A percentile compares a stretch with the other conserved stretches of the same genome.
Evolutionary conservation across 345 rosid genomes (phyloP).

Genomic region (Salix viminalis): DNA sequence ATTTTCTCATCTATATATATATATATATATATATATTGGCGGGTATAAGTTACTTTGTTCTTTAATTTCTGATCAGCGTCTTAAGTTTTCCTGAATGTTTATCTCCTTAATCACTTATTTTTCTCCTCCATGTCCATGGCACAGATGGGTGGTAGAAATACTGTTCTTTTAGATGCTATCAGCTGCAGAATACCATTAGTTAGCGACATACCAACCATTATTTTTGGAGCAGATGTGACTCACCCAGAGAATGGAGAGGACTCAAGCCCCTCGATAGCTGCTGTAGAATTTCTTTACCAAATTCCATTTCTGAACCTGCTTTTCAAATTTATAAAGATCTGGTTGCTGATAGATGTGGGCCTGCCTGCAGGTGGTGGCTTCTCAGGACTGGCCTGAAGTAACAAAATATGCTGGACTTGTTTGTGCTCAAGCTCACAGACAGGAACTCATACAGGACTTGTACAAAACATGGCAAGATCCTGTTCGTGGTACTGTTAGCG

Average conservation of each 20-base stretch:
- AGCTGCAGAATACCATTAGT: constrained; percentile 96
- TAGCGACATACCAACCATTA: constrained; percentile 95
- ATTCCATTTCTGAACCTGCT: background rate
- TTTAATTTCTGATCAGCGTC: background rate
- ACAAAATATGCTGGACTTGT: constrained; percentile 96
- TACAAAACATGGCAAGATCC: constrained; percentile 99
- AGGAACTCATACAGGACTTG: constrained; percentile 96
- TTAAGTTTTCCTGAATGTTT: background rate
- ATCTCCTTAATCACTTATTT: background rate
- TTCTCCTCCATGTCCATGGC: constrained; percentile 4
- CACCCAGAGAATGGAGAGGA: constrained; percentile 99
- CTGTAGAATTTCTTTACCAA: constrained; percentile 41
- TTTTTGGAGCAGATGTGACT: constrained; percentile 98
- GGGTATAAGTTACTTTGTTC: background rate
- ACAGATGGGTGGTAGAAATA: constrained; percentile 99
- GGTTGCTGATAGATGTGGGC: constrained; percentile 16
- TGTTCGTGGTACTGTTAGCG: constrained; percentile 86
- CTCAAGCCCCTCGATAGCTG: constrained; percentile 97
- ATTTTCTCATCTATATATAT: background rate
- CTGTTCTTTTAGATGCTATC: constrained; percentile 92
- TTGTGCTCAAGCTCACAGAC: constrained; percentile 99
- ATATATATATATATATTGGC: background rate
- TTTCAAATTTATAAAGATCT: background rate
- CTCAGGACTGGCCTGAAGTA: constrained; percentile 99
- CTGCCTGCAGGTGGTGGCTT: constrained; percentile 80